These are phyloP conservation scores for Gleditsia sinensis DNA, from an alignment of 306 rosid species.

Conservation along the genomic window DNA sequence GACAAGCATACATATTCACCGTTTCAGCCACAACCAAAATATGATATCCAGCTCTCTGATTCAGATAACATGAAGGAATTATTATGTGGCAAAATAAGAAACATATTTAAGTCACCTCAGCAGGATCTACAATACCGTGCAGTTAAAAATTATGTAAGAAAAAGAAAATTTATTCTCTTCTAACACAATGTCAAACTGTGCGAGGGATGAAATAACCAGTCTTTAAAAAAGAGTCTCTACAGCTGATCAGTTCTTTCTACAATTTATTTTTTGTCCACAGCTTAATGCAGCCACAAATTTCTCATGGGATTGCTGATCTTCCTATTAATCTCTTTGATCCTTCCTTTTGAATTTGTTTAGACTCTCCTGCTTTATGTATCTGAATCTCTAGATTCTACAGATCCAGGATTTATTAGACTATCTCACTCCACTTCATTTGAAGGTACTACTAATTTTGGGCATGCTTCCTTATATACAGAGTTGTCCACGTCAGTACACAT, in stretches of 20 bases:
- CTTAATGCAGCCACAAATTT: constrained; percentile 1
- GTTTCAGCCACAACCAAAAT: constrained; percentile 22
- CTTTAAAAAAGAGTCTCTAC: neutral
- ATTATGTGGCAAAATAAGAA: neutral
- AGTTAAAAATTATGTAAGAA: constrained; percentile 23
- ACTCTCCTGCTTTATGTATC: neutral
- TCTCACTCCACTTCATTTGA: neutral
- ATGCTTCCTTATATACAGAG: neutral
- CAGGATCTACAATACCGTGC: constrained; percentile 1
- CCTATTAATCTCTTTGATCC: neutral
- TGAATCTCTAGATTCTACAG: constrained; percentile 13
- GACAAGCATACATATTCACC: constrained; percentile 29
- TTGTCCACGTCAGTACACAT: neutral
- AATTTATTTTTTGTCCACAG: neutral
- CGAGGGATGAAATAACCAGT: neutral
- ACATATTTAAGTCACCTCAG: constrained; percentile 4
- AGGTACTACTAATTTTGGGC: neutral
- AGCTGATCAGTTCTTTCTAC: neutral
- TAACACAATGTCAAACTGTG: constrained; percentile 15
- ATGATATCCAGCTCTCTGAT: neutral
- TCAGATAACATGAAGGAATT: constrained; percentile 3
- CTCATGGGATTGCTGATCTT: neutral
- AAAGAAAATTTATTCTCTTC: constrained; percentile 6
- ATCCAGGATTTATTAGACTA: neutral
- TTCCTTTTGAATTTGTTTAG: constrained; percentile 14